Percentiles rank a stretch among this genome's conserved stretches.
Conservation (phyloP, 371 early-diverging fungal species). For the Nematocida homosporus region DNA sequence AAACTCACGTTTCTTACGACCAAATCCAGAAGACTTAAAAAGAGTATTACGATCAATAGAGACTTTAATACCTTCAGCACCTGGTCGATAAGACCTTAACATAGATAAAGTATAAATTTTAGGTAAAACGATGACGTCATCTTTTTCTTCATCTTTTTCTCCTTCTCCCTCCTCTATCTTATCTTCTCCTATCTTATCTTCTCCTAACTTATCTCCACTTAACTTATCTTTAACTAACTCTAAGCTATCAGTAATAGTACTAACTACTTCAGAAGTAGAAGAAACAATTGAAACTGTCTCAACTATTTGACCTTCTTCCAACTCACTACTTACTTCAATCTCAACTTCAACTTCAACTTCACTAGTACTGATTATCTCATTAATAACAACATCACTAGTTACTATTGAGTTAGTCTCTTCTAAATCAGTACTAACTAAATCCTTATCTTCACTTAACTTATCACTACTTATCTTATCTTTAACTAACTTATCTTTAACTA, state of each 20-base stretch:
- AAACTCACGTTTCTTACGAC: slow-evolving; percentile 40
- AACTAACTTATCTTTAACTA: too few species aligned
- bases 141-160: neutral
- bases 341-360: too few species aligned
- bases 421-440: too few species aligned
- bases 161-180: neutral
- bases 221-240: neutral
- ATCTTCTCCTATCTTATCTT: neutral
- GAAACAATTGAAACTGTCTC: too few species aligned
- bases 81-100: neutral
- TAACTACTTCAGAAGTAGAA: neutral
- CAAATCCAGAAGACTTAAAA: neutral
- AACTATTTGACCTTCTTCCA: too few species aligned
- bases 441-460: too few species aligned
- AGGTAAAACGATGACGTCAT: slow-evolving; percentile 15
- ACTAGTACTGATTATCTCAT: too few species aligned
- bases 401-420: too few species aligned
- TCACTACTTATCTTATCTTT: too few species aligned
- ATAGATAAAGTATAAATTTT: slow-evolving; percentile 21
- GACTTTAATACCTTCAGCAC: neutral
- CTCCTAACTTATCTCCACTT: too few species aligned
- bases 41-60: slow-evolving; percentile 8
- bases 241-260: neutral
- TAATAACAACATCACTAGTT: too few species aligned
- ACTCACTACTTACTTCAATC: too few species aligned